Evolutionary conservation across 108 stramenopile species (phyloP), one percentile per base, ranked within the genome.

Genomic region (Epithemia pelagica): DNA sequence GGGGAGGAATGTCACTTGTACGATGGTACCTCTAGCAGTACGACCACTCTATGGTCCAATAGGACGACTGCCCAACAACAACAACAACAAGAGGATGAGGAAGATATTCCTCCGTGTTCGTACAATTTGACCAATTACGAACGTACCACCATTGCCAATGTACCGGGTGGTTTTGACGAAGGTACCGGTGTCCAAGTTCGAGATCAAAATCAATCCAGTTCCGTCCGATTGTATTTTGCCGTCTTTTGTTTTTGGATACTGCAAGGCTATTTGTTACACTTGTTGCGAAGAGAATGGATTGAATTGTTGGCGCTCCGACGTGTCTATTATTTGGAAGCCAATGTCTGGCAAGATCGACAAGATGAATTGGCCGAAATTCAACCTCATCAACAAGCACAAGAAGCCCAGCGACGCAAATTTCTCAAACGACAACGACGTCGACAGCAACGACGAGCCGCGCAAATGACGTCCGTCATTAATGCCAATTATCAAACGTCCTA

Each of bases 271-370:
- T 69, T 82, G 10, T 67, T 82, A 7, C 57, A 70, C 22, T 59
- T 70, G 30, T 64, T 89, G 31, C 58, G 78, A 52, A 37, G 69
- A 58, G 92, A 94, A 65, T 94, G 89, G 88, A 73, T 64, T 46
- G 80, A 87, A 68, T 69, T 85, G 30, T 71, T 91, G 62, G 88
- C 84, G 23, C 58, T 94, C 68, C 67, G 92, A 31, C 77, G 92
- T 56, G 87, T 89, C 24, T 94, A 91, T 64, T 94, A 90, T 64
- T 73, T 94, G 10, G 92, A 94, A 73, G 75, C 73, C 2, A 80
- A 89, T 77, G 82, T 86, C 51, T 89, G 84, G 75, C 80, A 69
- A 21, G 84, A 83, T 59, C 70, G 91, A 54, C 74, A 72, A 32
- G 59, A 72, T 28, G 88, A 93, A 73, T 52, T 87, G 54, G 75